Evolutionary conservation across 2,329 filamentous ascomycete genomes (phyloP).

Genomic region (Aspergillus neoniger): DNA sequence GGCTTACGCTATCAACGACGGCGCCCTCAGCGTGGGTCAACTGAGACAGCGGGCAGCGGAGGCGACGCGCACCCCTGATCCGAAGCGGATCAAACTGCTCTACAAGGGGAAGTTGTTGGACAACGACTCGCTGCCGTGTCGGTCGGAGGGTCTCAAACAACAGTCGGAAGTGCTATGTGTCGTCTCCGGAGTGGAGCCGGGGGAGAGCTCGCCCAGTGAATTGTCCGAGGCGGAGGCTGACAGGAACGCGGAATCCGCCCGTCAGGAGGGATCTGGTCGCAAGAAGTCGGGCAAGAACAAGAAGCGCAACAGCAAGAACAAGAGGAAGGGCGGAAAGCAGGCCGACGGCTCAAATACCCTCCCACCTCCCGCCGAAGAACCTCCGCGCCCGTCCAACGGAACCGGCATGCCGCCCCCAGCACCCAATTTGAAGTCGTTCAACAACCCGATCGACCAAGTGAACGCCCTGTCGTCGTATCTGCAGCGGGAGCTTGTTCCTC

Average conservation of each 20-base stretch:
- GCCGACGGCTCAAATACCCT: slow-evolving; percentile 17
- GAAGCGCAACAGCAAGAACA: slow-evolving; percentile 26
- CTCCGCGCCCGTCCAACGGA: slow-evolving; percentile 18
- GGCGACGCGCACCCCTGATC: slow-evolving; percentile 37
- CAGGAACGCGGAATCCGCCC: slow-evolving; percentile 20
- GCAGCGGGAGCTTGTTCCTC: slow-evolving; percentile 39
- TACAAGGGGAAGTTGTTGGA: slow-evolving; percentile 51
- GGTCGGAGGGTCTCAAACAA: slow-evolving; percentile 50
- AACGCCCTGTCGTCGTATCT: slow-evolving; percentile 41
- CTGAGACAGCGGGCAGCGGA: slow-evolving; percentile 44
- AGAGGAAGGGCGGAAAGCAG: slow-evolving; percentile 28
- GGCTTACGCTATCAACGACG: slow-evolving; percentile 51
- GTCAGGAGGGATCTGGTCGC: slow-evolving; percentile 15
- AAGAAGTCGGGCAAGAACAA: slow-evolving; percentile 24
- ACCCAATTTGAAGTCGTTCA: slow-evolving; percentile 37
- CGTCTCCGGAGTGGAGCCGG: slow-evolving; percentile 42
- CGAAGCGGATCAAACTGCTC: slow-evolving; percentile 44
- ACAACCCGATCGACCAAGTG: slow-evolving; percentile 42
- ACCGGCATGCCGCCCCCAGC: slow-evolving; percentile 30
- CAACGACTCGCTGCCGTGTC: slow-evolving; percentile 42
- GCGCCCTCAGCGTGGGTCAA: slow-evolving; percentile 44
- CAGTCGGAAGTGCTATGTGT: slow-evolving; percentile 51
- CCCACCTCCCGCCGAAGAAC: slow-evolving; percentile 20
- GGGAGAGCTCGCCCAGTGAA: slow-evolving; percentile 35
- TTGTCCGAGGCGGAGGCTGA: slow-evolving; percentile 32